Base-by-base conservation (phyloP, 306 rosid genomes). In the Rosa lucieae region DNA sequence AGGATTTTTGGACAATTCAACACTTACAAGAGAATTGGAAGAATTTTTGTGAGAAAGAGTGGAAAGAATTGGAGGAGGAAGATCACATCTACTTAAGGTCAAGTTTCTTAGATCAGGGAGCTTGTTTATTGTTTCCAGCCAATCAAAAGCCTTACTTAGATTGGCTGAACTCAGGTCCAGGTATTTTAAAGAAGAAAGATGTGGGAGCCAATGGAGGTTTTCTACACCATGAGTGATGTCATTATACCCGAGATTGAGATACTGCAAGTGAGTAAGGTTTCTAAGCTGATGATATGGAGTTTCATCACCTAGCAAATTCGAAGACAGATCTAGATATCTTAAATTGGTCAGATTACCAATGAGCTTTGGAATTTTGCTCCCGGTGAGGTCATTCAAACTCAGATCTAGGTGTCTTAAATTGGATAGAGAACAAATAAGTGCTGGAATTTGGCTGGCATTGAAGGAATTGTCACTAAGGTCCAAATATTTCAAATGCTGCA, bases 21-120 rank as follows among this genome's bases (percentile, higher is more conserved):
- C 42, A 18, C 0, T 3, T 0, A 14, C 63, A 51, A 72, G 76
- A 48, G 75, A 49, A 0, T 32, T 17, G 46, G 63, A 49, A 17
- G 40, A 15, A 29, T 35, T 29, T 26, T 51, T 49, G 63, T 13
- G 63, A 51, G 21, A 51, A 23, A 23, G n/a, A 55, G 76, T 11
- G 3, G 67, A 26, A 61, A 62, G 20, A 29, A 23, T 10, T 0
- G 66, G 17, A 59, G 66, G 15, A 13, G 14, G 61, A 48, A 71
- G 75, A 43, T n/a, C n/a, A n/a, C n/a, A n/a, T n/a, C n/a, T n/a
- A n/a, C n/a, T n/a, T n/a, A n/a, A n/a, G n/a, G n/a, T n/a, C n/a
- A 72, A 32, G 76, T 18, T 72, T 29, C 29, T 72, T 32, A 72
- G 17, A 5, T 72, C 8, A 10, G 76, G 76, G 13, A 72, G 63